Conservation (phyloP, 2,329 filamentous ascomycete species). For the Fusarium albidum region DNA sequence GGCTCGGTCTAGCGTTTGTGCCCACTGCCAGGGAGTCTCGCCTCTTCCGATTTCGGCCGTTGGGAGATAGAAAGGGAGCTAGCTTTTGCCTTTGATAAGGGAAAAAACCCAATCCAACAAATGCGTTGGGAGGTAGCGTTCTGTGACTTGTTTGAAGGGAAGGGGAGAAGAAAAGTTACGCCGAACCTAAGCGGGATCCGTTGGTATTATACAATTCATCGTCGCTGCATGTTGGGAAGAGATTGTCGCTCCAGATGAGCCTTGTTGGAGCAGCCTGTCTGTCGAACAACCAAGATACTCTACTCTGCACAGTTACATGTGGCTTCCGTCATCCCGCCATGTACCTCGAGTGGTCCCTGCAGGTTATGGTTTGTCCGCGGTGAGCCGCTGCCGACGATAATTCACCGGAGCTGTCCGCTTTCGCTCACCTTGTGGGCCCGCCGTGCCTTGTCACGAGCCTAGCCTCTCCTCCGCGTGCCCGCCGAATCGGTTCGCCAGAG, state of each 20-base stretch:
- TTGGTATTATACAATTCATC: slow-evolving; percentile 21
- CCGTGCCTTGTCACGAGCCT: slow-evolving; percentile 14
- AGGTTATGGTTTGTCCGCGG: slow-evolving; percentile 1
- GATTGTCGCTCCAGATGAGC: background rate
- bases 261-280: background rate
- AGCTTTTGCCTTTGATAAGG: too few species aligned
- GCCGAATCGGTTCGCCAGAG: background rate
- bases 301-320: slow-evolving; percentile 7
- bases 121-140: too few species aligned
- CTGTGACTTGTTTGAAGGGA: too few species aligned
- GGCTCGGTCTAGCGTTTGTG: too few species aligned
- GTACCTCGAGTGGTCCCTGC: background rate
- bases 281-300: too few species aligned
- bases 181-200: slow-evolving; percentile 17
- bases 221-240: slow-evolving; percentile 4
- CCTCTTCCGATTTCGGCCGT: too few species aligned
- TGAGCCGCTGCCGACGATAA: slow-evolving; percentile 37
- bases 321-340: slow-evolving; percentile 12
- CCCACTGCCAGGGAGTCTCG: too few species aligned
- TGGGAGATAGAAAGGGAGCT: too few species aligned
- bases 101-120: too few species aligned
- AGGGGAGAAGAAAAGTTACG: background rate
- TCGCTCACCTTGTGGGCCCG: slow-evolving; percentile 12
- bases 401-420: slow-evolving; percentile 30
- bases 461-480: slow-evolving; percentile 29